Evolutionary conservation across 192 early-diverging fungal genomes (phyloP).

Genomic region (Backusella morwellensis): DNA sequence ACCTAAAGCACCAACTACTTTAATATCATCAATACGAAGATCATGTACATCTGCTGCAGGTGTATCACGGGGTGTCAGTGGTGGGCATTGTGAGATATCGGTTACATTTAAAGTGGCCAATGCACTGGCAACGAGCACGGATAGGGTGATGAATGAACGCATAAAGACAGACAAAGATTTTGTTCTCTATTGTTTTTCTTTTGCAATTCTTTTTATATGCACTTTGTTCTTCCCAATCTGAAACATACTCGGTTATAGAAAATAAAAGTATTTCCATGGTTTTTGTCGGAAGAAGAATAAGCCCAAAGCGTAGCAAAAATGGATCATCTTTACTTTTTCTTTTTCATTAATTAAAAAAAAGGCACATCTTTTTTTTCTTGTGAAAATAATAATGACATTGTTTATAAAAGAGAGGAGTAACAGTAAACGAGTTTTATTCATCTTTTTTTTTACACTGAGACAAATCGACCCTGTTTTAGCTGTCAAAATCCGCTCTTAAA

Average conservation of each 20-base stretch:
- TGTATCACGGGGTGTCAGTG: slow-evolving; percentile 36
- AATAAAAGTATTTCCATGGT: background rate
- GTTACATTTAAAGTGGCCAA: background rate
- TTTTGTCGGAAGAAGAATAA: background rate
- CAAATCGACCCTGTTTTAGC: too few species aligned
- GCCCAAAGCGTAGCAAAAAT: background rate
- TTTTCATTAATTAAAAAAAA: background rate
- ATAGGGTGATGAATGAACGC: background rate
- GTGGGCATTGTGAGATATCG: slow-evolving; percentile 32
- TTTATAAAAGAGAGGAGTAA: too few species aligned
- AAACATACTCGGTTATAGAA: background rate
- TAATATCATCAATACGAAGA: slow-evolving; percentile 56
- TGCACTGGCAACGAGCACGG: background rate
- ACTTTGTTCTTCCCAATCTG: background rate
- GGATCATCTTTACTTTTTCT: background rate
- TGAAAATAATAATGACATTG: background rate
- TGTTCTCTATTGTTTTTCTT: background rate
- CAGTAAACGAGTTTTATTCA: too few species aligned
- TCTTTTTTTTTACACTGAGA: too few species aligned
- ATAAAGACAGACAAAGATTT: background rate
- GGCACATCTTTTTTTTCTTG: background rate
- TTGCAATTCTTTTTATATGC: background rate
- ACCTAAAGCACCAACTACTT: slow-evolving; percentile 51
- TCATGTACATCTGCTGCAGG: slow-evolving; percentile 40
- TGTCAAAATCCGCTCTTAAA: background rate